Conservation (phyloP, 2,329 filamentous ascomycete species). For the Aspergillus jensenii region DNA sequence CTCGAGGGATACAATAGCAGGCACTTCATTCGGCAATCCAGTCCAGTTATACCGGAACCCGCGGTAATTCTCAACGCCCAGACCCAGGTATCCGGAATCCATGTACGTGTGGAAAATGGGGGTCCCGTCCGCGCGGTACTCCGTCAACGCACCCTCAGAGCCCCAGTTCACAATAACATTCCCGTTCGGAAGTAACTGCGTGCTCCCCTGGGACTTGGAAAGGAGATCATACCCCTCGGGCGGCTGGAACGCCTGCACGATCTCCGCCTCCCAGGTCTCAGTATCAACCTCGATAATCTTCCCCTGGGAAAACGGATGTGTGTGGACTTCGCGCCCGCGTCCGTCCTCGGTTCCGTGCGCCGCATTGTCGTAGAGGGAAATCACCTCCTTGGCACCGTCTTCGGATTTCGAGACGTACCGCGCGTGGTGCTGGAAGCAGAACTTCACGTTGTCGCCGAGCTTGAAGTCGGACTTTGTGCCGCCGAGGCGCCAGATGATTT, state of each 20-base stretch:
- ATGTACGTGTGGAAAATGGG: slow-evolving; percentile 36
- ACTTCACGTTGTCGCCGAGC: slow-evolving; percentile 10
- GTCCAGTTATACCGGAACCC: slow-evolving; percentile 40
- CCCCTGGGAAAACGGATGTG: slow-evolving; percentile 45
- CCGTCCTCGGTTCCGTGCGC: slow-evolving; percentile 34
- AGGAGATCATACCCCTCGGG: slow-evolving; percentile 21
- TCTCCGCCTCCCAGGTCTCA: slow-evolving; percentile 17
- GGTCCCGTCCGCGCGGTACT: slow-evolving; percentile 26
- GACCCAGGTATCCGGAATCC: slow-evolving; percentile 18
- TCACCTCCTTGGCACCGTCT: slow-evolving; percentile 7
- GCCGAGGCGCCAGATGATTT: slow-evolving; percentile 10
- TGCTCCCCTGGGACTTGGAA: slow-evolving; percentile 24
- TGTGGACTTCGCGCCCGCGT: slow-evolving; percentile 37
- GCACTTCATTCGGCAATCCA: slow-evolving; percentile 29
- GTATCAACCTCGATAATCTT: slow-evolving; percentile 49
- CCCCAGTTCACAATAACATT: slow-evolving; percentile 33
- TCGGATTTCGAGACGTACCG: slow-evolving; percentile 2
- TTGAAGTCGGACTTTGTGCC: slow-evolving; percentile 7
- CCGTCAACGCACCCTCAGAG: slow-evolving; percentile 21
- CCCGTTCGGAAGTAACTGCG: slow-evolving; percentile 27
- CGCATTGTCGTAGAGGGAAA: slow-evolving; percentile 31
- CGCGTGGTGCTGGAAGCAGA: slow-evolving; percentile 12
- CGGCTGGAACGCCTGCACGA: slow-evolving; percentile 11
- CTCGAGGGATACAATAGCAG: slow-evolving; percentile 34
- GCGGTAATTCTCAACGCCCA: slow-evolving; percentile 36